phyloP scores from a whole-genome alignment of 2,329 filamentous ascomycete species.

The Colletotrichum siamense region DNA sequence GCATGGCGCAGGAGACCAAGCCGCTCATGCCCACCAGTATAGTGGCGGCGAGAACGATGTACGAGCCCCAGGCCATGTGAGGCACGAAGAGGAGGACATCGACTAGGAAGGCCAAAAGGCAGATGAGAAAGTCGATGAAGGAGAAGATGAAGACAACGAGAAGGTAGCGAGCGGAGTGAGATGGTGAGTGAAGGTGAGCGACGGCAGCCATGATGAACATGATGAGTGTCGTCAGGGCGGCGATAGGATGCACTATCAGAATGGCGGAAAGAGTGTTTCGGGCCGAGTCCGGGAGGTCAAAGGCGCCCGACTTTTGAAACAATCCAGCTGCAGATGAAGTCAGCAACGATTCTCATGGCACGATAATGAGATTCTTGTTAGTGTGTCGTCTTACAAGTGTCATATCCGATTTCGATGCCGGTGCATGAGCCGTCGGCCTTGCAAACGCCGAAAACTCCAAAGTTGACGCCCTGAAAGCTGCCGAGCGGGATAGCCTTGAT shows the following conservation, averaged over 20 bases:
- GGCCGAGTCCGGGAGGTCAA: conserved; percentile 60
- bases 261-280: conserved; percentile 79
- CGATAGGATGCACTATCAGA: conserved; percentile 90
- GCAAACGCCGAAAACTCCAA: conserved; percentile 95
- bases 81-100: conserved; percentile 95
- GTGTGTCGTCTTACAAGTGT: conserved; percentile 67
- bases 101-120: conserved; percentile 86
- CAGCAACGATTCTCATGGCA: neutral
- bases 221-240: conserved; percentile 82
- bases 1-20: conserved; percentile 93
- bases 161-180: conserved; percentile 89
- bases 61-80: conserved; percentile 92
- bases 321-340: neutral
- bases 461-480: conserved; percentile 76
- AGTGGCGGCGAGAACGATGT: conserved; percentile 88
- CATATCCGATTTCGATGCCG: conserved; percentile 82
- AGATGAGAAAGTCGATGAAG: conserved; percentile 82
- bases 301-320: conserved; percentile 40
- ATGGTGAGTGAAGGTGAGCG: conserved; percentile 85
- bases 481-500: conserved; percentile 86
- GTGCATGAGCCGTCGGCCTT: conserved; percentile 67
- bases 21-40: conserved; percentile 83
- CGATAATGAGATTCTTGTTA: neutral
- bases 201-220: conserved; percentile 81
- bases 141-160: conserved; percentile 85